Conservation (phyloP, 2,329 filamentous ascomycete species). For the Chalaropsis thielavioides region DNA sequence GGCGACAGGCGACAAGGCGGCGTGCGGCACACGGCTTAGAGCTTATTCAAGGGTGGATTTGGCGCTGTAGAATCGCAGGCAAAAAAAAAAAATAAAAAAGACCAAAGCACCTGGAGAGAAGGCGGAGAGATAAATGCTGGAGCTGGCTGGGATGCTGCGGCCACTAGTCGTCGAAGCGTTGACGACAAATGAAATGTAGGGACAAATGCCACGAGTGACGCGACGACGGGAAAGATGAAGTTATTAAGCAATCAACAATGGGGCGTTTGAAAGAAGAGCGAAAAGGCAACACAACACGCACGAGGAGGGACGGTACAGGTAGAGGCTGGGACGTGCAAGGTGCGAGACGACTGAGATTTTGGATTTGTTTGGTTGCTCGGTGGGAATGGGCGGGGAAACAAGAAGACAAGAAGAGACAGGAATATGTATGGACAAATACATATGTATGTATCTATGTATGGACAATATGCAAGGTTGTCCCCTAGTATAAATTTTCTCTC, state of each 20-base stretch:
- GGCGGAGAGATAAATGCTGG: background rate
- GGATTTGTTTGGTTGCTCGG: background rate
- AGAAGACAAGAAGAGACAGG: background rate
- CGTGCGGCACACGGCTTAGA: background rate
- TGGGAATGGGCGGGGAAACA: background rate
- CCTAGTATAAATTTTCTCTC: background rate
- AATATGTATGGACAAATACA: background rate
- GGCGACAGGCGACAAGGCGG: background rate
- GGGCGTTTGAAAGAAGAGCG: too few species aligned
- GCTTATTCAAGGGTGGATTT: background rate
- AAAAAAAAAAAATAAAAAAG: background rate
- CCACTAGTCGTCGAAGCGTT: too few species aligned
- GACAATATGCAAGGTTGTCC: background rate
- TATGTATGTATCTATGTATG: background rate
- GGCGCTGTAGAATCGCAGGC: constrained; percentile 2
- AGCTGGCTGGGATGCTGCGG: too few species aligned
- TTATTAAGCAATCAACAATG: too few species aligned
- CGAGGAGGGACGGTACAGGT: too few species aligned
- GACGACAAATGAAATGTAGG: too few species aligned
- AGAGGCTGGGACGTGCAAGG: too few species aligned
- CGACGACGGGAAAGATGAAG: too few species aligned
- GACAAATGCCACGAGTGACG: too few species aligned
- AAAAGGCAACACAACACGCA: too few species aligned
- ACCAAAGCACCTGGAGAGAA: background rate
- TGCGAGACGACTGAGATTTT: background rate